Evolutionary conservation across 108 stramenopile species (phyloP).

Genomic region (Skeletonema tropicum): DNA sequence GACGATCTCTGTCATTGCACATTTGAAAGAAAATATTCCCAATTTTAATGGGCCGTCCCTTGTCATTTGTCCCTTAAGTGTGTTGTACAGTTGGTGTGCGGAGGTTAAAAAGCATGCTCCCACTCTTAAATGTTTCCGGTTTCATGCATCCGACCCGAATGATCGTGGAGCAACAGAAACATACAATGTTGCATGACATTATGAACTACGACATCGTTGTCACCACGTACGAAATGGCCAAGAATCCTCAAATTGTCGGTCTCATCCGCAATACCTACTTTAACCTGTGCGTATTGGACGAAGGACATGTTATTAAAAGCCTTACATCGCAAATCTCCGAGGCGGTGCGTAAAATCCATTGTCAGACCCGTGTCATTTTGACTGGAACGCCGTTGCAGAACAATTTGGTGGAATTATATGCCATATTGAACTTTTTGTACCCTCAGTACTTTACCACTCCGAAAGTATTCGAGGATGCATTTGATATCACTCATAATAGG

Average conservation of each 20-base stretch:
- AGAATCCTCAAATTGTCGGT: constrained; percentile 52
- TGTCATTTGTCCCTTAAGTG: constrained; percentile 88
- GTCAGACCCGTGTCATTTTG: constrained; percentile 51
- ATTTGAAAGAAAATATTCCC: constrained; percentile 61
- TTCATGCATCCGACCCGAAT: constrained; percentile 61
- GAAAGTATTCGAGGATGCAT: constrained; percentile 74
- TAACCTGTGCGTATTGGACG: constrained; percentile 79
- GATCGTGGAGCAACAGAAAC: constrained; percentile 48
- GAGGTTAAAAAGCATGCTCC: constrained; percentile 88
- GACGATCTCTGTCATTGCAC: constrained; percentile 84
- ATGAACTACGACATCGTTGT: constrained; percentile 62
- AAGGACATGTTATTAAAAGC: constrained; percentile 86
- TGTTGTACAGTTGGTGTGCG: constrained; percentile 82
- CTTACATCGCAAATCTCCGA: constrained; percentile 41
- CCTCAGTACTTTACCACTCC: constrained; percentile 60
- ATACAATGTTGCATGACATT: constrained; percentile 35
- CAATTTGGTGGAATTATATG: constrained; percentile 77
- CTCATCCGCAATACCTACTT: constrained; percentile 44
- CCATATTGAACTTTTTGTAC: constrained; percentile 72
- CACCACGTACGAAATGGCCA: constrained; percentile 72
- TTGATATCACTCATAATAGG: constrained; percentile 71
- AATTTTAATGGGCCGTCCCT: constrained; percentile 78
- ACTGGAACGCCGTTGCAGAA: constrained; percentile 94
- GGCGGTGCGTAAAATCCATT: constrained; percentile 61
- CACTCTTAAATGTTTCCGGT: constrained; percentile 63